These are phyloP conservation scores for Coemansia sp. DNA, from an alignment of 371 early-diverging fungal genomes.

Conservation along the genomic window DNA sequence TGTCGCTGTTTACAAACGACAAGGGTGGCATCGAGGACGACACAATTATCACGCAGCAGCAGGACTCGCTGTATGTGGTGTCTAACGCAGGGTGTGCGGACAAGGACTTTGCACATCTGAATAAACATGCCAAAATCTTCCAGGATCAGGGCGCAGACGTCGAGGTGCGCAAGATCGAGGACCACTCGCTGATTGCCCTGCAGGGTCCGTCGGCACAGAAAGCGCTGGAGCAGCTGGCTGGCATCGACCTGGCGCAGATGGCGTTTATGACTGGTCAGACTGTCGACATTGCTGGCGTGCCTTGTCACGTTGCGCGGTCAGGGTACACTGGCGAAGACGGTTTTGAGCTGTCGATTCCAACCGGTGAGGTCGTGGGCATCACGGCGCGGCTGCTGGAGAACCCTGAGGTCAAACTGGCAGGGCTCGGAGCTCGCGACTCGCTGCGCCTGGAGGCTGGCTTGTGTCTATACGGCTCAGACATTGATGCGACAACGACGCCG, in stretches of 20 bases:
- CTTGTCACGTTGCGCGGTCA: slow-evolving; percentile 88
- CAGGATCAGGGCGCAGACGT: slow-evolving; percentile 79
- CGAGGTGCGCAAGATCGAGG: slow-evolving; percentile 77
- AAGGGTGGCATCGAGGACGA: slow-evolving; percentile 97
- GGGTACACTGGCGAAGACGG: slow-evolving; percentile 99
- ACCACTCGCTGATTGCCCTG: slow-evolving; percentile 84
- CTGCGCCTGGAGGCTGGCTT: slow-evolving; percentile 95
- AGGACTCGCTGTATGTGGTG: slow-evolving; percentile 86
- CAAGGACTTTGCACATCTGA: slow-evolving; percentile 89
- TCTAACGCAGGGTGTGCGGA: slow-evolving; percentile 97
- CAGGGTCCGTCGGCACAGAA: slow-evolving; percentile 65
- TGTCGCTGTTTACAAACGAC: slow-evolving; percentile 93
- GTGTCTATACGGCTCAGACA: slow-evolving; percentile 94
- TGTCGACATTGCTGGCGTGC: slow-evolving; percentile 74
- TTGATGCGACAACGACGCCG: slow-evolving; percentile 89
- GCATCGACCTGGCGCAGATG: slow-evolving; percentile 55
- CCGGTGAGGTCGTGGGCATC: slow-evolving; percentile 64
- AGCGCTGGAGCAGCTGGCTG: slow-evolving; percentile 58
- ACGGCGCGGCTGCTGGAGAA: slow-evolving; percentile 71
- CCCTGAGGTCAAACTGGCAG: slow-evolving; percentile 85
- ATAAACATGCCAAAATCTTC: slow-evolving; percentile 70
- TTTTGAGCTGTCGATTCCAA: slow-evolving; percentile 93
- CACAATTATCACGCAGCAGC: slow-evolving; percentile 87
- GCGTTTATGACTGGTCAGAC: slow-evolving; percentile 84
- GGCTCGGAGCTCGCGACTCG: slow-evolving; percentile 93